Conservation (phyloP, 371 early-diverging fungal genomes). For the Mucor plumbeus region DNA sequence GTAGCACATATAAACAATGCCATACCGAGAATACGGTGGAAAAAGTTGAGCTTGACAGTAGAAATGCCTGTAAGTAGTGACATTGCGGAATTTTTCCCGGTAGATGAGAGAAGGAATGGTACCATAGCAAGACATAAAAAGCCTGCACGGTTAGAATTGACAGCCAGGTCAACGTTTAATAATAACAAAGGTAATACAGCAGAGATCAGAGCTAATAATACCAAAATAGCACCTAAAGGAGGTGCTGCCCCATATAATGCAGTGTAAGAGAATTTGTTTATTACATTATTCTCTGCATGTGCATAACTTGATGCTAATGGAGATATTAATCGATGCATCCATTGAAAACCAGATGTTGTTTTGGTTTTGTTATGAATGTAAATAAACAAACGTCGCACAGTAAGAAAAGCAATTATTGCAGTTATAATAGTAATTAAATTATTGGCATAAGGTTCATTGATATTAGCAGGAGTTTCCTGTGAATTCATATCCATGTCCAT, state of each 20-base stretch:
- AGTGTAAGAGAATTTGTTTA: slow-evolving; percentile 56
- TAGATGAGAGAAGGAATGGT: slow-evolving; percentile 61
- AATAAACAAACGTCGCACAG: slow-evolving; percentile 18
- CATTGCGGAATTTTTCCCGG: slow-evolving; percentile 64
- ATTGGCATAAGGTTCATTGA: slow-evolving; percentile 34
- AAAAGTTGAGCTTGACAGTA: slow-evolving; percentile 52
- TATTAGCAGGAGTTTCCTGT: slow-evolving; percentile 29
- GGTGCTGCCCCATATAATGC: slow-evolving; percentile 39
- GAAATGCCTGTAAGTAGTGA: slow-evolving; percentile 60
- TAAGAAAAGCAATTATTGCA: slow-evolving; percentile 27
- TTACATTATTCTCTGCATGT: slow-evolving; percentile 39
- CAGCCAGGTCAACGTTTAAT: slow-evolving; percentile 42
- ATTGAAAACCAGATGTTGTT: neutral
- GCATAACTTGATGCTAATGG: neutral
- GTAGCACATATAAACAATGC: slow-evolving; percentile 53
- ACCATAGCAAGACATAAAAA: slow-evolving; percentile 57
- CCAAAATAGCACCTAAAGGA: slow-evolving; percentile 53
- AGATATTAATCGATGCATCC: neutral
- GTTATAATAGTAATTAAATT: slow-evolving; percentile 24
- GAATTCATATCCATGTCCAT: slow-evolving; percentile 29
- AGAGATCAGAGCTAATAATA: slow-evolving; percentile 45
- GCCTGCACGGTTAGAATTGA: slow-evolving; percentile 67
- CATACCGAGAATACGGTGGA: slow-evolving; percentile 57
- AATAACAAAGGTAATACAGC: slow-evolving; percentile 49
- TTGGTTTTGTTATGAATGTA: neutral